Base-by-base conservation (phyloP, 352 stramenopile genomes). In the Pythium utonaiense region DNA sequence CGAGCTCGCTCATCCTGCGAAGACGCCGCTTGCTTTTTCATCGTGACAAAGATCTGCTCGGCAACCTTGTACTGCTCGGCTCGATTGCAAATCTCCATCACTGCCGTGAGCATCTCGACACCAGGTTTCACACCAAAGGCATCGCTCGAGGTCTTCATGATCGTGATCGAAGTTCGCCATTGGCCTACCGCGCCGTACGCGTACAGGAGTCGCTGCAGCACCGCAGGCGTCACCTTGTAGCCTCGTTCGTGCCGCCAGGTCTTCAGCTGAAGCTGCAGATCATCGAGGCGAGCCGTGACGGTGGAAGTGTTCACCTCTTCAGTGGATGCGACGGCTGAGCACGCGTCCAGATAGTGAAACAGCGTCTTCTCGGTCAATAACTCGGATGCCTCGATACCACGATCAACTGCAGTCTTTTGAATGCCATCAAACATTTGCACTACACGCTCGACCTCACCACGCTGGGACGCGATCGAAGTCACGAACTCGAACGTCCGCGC, bases 81-180 rank as follows among this genome's bases (percentile, higher is more conserved):
- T 4, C 28, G 25, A 42, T 93, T 93, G 70, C 80, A 93, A 50
- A 78, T 82, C 45, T 77, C 62, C 80, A 93, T 89, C 6, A 80
- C 74, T 12, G 60, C 60, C 42, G 77, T 74, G 44, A 89, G 82
- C 27, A 89, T 70, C 17, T 55, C 44, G 17, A 81, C 76, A 21
- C 61, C 80, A 4, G 80, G 80, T 9, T 34, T 17, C 27, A 77
- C 48, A n/a, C 79, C 78, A 53, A 71, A 89, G n/a, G 53, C 25
- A 1, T 55, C 28, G 6, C 73, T 55, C 34, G 83, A 73, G 31
- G 80, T 64, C 22, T 80, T 78, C 17, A 90, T 47, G 21, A 89
- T 56, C 9, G 66, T 55, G 12, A 90, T 57, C 28, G 78, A 73
- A 27, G 68, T 62, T 3, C 66, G 73, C 83, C 78, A 90, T 47